Evolutionary conservation across 2,329 filamentous ascomycete genomes (phyloP).

Genomic region (Fusarium humuli): DNA sequence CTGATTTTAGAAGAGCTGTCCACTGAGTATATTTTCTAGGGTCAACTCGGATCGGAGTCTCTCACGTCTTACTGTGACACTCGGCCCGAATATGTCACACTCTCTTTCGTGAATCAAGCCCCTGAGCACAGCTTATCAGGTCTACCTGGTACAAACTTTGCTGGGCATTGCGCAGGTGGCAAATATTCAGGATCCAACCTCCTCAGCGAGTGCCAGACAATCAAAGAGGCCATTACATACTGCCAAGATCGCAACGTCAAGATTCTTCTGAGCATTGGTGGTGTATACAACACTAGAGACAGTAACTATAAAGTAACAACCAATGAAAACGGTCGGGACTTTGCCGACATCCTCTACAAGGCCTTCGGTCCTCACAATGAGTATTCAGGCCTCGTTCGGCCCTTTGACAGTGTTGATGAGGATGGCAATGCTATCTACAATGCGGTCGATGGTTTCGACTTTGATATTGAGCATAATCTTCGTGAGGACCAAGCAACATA

Average conservation of each 20-base stretch:
- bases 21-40: conserved; percentile 43
- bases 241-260: conserved; percentile 58
- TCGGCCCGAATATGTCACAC: conserved; percentile 53
- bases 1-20: neutral
- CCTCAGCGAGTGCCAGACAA: conserved; percentile 51
- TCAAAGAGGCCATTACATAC: conserved; percentile 56
- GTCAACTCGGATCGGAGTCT: conserved; percentile 51
- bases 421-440: conserved; percentile 41
- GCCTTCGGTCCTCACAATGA: conserved; percentile 54
- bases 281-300: conserved; percentile 41
- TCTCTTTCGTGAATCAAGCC: conserved; percentile 54
- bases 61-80: conserved; percentile 53
- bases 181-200: conserved; percentile 45
- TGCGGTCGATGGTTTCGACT: conserved; percentile 58
- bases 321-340: conserved; percentile 49
- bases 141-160: conserved; percentile 56
- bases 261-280: conserved; percentile 58
- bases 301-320: conserved; percentile 52
- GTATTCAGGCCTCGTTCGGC: conserved; percentile 51
- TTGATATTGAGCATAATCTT: conserved; percentile 54
- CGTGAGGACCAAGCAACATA: conserved; percentile 40
- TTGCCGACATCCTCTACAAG: conserved; percentile 55
- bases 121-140: conserved; percentile 52
- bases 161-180: conserved; percentile 52
- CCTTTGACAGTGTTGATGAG: conserved; percentile 50